phyloP scores from a whole-genome alignment of 805 yeast species.

The Ogataea ganodermae region DNA sequence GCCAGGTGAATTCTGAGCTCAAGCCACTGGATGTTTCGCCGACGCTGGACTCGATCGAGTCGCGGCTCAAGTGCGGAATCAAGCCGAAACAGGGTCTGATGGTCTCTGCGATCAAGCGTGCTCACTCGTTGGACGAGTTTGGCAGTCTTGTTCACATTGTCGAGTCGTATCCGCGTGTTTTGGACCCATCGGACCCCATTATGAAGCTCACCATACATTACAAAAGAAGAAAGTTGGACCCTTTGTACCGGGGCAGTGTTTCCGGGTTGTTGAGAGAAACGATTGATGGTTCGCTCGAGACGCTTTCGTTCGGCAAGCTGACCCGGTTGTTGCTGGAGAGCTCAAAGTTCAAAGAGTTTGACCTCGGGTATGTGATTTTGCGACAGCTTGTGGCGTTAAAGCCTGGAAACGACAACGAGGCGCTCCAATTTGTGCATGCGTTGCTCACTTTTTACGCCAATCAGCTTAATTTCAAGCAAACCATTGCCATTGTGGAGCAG shows the following conservation, averaged over 20 bases:
- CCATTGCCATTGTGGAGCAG: conserved; percentile 18
- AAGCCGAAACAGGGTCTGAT: conserved; percentile 24
- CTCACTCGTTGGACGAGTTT: conserved; percentile 17
- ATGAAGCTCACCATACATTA: conserved; percentile 24
- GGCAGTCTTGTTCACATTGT: conserved; percentile 18
- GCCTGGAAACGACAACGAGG: conserved; percentile 18
- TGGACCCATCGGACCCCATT: conserved; percentile 14
- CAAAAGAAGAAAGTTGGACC: conserved; percentile 23
- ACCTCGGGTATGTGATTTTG: conserved; percentile 16
- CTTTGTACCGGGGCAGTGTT: conserved; percentile 8
- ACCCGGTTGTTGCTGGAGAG: conserved; percentile 13
- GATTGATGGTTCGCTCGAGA: not conserved
- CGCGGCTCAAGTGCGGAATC: conserved; percentile 28
- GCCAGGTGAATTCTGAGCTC: conserved; percentile 9
- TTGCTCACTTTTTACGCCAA: conserved; percentile 17
- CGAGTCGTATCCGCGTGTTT: conserved; percentile 15
- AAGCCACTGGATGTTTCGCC: conserved; percentile 15
- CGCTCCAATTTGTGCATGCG: conserved; percentile 16
- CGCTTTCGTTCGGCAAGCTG: conserved; percentile 7
- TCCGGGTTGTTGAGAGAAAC: conserved; percentile 9
- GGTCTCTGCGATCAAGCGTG: conserved; percentile 14
- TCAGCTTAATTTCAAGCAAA: conserved; percentile 15
- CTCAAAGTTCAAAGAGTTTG: conserved; percentile 12
- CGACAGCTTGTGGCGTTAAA: conserved; percentile 8
- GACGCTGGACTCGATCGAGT: conserved; percentile 23